phyloP scores from a whole-genome alignment of 2,329 filamentous ascomycete species.

The Xylaria sp. region DNA sequence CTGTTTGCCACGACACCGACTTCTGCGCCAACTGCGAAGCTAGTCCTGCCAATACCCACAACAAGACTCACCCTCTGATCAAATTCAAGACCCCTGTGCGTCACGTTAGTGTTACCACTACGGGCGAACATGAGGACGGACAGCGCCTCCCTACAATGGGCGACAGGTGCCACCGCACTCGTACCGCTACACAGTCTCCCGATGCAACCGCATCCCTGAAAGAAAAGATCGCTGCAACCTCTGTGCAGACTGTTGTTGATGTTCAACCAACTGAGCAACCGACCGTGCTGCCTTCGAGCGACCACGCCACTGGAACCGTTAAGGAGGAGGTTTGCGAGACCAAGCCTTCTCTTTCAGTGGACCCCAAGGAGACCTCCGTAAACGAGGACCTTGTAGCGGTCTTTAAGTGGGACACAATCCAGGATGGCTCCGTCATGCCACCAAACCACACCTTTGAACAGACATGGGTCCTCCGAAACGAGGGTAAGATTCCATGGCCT shows the following conservation, averaged over 20 bases:
- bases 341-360: conserved; percentile 34
- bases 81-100: conserved; percentile 96
- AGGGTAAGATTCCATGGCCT: conserved; percentile 83
- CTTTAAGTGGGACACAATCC: conserved; percentile 81
- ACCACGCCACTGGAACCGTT: conserved; percentile 29
- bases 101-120: conserved; percentile 86
- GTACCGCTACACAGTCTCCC: conserved; percentile 51
- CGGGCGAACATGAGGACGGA: conserved; percentile 78
- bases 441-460: conserved; percentile 84
- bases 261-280: conserved; percentile 70
- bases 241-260: conserved; percentile 78
- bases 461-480: conserved; percentile 91
- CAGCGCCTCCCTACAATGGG: conserved; percentile 76
- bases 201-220: conserved; percentile 64
- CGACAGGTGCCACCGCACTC: conserved; percentile 62
- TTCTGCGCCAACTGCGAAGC: conserved; percentile 97
- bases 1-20: conserved; percentile 92
- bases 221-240: conserved; percentile 58
- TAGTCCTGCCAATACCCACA: conserved; percentile 84
- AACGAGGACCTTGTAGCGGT: conserved; percentile 59
- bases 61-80: conserved; percentile 95
- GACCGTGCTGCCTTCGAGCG: neutral
- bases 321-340: conserved; percentile 49
- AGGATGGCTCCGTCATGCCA: conserved; percentile 78
- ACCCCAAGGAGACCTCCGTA: conserved; percentile 14